Percentiles rank a stretch among this genome's conserved stretches.
Conservation (phyloP, 176 grass and related monocot species). For the Rhynchospora tenuis region DNA sequence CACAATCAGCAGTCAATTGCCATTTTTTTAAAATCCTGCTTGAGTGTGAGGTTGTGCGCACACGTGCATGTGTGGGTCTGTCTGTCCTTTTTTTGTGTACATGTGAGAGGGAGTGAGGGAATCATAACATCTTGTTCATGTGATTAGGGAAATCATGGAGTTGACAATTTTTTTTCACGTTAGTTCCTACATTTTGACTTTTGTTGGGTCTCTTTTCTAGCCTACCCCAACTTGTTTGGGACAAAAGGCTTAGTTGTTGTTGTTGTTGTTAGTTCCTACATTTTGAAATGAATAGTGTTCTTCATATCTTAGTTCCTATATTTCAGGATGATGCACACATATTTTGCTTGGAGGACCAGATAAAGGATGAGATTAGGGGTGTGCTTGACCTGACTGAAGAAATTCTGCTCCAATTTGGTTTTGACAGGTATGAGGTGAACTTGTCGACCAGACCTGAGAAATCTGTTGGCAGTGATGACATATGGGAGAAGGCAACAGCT, state of each 20-base stretch:
- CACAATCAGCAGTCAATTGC: neutral
- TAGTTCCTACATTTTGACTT: neutral
- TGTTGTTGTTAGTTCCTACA: neutral
- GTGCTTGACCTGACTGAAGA: slow-evolving; percentile 89
- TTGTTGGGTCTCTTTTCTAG: too few species aligned
- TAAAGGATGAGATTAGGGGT: slow-evolving; percentile 79
- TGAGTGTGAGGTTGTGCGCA: neutral
- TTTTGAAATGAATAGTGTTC: neutral
- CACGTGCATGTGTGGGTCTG: neutral
- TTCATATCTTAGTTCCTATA: neutral
- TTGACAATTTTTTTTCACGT: neutral
- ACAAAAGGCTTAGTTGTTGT: too few species aligned
- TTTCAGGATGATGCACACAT: slow-evolving; percentile 97
- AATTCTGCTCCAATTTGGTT: slow-evolving; percentile 87
- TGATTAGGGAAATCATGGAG: neutral
- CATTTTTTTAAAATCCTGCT: neutral
- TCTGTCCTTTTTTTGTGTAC: neutral
- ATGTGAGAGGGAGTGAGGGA: neutral
- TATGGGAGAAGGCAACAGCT: slow-evolving; percentile 92
- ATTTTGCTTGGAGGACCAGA: slow-evolving; percentile 89
- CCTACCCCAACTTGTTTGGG: too few species aligned
- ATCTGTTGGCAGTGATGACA: slow-evolving; percentile 75
- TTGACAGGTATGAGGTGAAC: slow-evolving; percentile 71
- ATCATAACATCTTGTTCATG: neutral
- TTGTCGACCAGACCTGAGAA: slow-evolving; percentile 90